Evolutionary conservation across 108 stramenopile genomes (phyloP).

Genomic region (Licmophora abbreviata): DNA sequence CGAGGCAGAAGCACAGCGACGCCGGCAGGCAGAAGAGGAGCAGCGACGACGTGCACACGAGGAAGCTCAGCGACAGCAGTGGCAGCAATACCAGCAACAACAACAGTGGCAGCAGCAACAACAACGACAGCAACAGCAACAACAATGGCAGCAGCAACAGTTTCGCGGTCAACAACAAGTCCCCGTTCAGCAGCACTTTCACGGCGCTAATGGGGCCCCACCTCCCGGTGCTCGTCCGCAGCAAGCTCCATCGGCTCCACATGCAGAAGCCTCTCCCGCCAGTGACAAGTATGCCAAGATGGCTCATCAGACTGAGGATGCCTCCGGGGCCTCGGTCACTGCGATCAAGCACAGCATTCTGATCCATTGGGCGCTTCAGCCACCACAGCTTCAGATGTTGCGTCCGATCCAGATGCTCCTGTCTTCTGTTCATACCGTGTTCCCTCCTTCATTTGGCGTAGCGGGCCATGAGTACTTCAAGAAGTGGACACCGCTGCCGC

Average conservation of each 20-base stretch:
- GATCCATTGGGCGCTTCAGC: slow-evolving; percentile 74
- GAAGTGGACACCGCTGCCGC: slow-evolving; percentile 62
- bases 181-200: slow-evolving; percentile 7
- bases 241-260: slow-evolving; percentile 14
- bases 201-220: slow-evolving; percentile 2
- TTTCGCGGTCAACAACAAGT: slow-evolving; percentile 34
- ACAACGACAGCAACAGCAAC: slow-evolving; percentile 25
- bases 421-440: slow-evolving; percentile 61
- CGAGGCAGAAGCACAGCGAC: slow-evolving; percentile 23
- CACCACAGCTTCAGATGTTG: slow-evolving; percentile 60
- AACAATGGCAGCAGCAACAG: slow-evolving; percentile 27
- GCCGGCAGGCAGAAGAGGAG: slow-evolving; percentile 34
- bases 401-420: slow-evolving; percentile 62
- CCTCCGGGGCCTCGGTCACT: slow-evolving; percentile 39
- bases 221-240: slow-evolving; percentile 23
- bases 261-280: slow-evolving; percentile 21
- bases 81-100: slow-evolving; percentile 16
- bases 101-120: slow-evolving; percentile 22
- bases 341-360: slow-evolving; percentile 64
- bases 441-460: slow-evolving; percentile 71
- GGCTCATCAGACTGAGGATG: slow-evolving; percentile 38
- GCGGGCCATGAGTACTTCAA: slow-evolving; percentile 69
- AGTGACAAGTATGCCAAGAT: slow-evolving; percentile 58
- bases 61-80: slow-evolving; percentile 23
- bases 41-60: slow-evolving; percentile 33